Conservation (phyloP, 768 basidiomycete genomes). For the Chalciporus pseudorubinellus region DNA sequence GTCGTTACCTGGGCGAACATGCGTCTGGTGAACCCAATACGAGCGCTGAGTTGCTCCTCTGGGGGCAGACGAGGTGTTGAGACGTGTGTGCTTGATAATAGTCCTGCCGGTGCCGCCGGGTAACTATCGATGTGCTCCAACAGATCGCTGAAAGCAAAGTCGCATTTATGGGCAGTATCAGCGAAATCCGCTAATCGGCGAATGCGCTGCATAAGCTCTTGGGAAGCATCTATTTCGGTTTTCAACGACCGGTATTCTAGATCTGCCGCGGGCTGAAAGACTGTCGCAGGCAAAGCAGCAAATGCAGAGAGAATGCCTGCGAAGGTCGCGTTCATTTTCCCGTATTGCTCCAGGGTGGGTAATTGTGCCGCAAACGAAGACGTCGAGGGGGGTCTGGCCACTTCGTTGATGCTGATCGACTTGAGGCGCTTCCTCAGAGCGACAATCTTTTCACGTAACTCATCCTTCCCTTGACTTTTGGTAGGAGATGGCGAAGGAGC, state of each 20-base stretch:
- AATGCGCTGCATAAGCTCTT: conserved; percentile 48
- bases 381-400: conserved; percentile 41
- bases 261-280: conserved; percentile 42
- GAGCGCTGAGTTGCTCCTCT: conserved; percentile 62
- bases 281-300: conserved; percentile 43
- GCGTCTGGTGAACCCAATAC: conserved; percentile 61
- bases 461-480: conserved; percentile 40
- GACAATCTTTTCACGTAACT: conserved; percentile 50
- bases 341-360: conserved; percentile 49
- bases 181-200: conserved; percentile 55
- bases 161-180: conserved; percentile 52
- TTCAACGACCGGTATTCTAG: conserved; percentile 62
- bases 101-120: conserved; percentile 55
- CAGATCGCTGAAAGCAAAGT: conserved; percentile 78
- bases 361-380: conserved; percentile 40
- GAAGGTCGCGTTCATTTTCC: conserved; percentile 49
- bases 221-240: conserved; percentile 54
- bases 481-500: conserved; percentile 33
- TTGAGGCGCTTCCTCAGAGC: conserved; percentile 58
- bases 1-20: conserved; percentile 47
- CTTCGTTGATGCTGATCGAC: conserved; percentile 57
- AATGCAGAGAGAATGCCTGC: conserved; percentile 44
- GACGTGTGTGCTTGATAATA: conserved; percentile 50
- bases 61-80: conserved; percentile 45
- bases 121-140: conserved; percentile 86